Evolutionary conservation across 306 rosid species (phyloP).

Genomic region (Cucumis cinereus): DNA sequence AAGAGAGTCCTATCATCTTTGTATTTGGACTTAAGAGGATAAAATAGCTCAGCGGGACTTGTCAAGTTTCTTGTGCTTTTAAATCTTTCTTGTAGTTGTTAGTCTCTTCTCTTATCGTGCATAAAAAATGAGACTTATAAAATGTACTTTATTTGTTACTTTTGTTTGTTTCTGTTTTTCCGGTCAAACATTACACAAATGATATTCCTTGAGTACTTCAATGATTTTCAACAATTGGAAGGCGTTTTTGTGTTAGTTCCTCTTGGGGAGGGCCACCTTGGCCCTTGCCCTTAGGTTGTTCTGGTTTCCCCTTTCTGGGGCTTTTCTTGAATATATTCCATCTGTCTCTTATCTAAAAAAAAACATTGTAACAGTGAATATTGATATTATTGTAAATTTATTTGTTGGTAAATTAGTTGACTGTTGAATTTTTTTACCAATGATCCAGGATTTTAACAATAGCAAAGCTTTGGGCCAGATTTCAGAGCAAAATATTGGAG

Average conservation of each 20-base stretch:
- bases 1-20: neutral
- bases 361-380: neutral
- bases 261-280: too few relatives aligned
- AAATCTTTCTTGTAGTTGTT: neutral
- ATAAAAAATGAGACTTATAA: neutral
- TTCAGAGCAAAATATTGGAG: constrained; percentile 15
- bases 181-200: neutral
- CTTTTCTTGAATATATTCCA: too few relatives aligned
- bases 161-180: neutral
- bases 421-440: neutral
- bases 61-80: neutral
- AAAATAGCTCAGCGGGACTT: neutral
- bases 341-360: too few relatives aligned
- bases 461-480: constrained; percentile 8
- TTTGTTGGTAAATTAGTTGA: neutral
- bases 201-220: neutral
- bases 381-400: neutral
- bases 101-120: neutral
- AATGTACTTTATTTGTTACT: neutral
- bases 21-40: neutral
- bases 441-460: constrained; percentile 16
- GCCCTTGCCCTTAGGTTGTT: too few relatives aligned
- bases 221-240: too few relatives aligned
- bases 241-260: too few relatives aligned
- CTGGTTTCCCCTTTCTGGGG: too few relatives aligned